A percentile compares a stretch with the other conserved stretches of the same genome.
Evolutionary conservation across 2,329 filamentous ascomycete genomes (phyloP).

Genomic region (Sphaerulina musiva): DNA sequence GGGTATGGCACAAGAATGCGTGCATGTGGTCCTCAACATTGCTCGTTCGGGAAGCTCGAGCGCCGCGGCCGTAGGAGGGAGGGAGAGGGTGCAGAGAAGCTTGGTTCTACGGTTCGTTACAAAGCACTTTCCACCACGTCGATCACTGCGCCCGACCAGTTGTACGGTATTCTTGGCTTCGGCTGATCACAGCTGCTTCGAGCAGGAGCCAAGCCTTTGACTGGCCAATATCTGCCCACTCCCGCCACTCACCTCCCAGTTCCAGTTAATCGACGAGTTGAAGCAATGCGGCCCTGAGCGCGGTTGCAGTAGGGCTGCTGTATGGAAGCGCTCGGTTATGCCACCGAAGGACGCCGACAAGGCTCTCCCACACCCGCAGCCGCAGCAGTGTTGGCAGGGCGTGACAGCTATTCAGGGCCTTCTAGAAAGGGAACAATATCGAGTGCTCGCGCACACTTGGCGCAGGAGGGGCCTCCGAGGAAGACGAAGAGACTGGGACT

Average conservation of each 20-base stretch:
- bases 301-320: conserved; percentile 12
- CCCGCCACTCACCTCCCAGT: conserved; percentile 11
- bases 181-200: conserved; percentile 4
- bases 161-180: conserved; percentile 3
- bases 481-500: no score
- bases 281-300: conserved; percentile 2
- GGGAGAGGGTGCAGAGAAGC: not conserved
- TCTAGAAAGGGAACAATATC: not conserved
- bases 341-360: not conserved
- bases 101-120: not conserved
- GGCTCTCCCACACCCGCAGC: not conserved
- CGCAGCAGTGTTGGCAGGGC: not conserved
- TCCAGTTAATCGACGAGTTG: conserved; percentile 5
- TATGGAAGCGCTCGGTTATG: not conserved
- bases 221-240: not conserved
- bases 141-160: conserved; percentile 8
- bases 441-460: not conserved
- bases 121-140: conserved; percentile 1
- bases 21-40: not conserved
- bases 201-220: conserved; percentile 11
- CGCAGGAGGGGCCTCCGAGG: not conserved
- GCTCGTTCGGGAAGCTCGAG: conserved; percentile 1
- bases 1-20: not conserved
- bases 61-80: not conserved
- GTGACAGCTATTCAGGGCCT: not conserved